Base-by-base conservation (phyloP, 75 land plant species). In the Chamaecyparis obtusa region DNA sequence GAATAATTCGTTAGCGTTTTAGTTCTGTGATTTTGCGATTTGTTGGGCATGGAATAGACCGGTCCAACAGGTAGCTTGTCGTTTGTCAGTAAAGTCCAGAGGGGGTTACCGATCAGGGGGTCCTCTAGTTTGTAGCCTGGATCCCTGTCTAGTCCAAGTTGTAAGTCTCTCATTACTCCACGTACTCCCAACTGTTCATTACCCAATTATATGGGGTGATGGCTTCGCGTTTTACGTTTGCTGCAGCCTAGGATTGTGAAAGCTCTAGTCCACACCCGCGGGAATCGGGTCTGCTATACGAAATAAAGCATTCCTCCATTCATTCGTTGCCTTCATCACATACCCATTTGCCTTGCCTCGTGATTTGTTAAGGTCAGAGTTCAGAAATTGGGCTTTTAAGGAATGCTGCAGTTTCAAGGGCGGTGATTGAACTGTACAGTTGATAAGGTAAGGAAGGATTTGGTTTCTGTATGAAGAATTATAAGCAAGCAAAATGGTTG, bases 121-220 rank as follows among this genome's bases (percentile, higher is more conserved):
- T 19, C 19, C 64, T 19, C 24, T 19, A 21, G 64, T 19, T 57
- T 57, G 5, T 57, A 21, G 24, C 0, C 24, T 21, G 24, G 64
- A 57, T 21, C 64, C 64, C 3, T 57, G 16, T 57, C 24, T 57
- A 57, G 64, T 57, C 64, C 64, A 57, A 19, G 5, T 19, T 57
- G 64, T 57, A 57, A 21, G 64, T 57, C 64, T 57, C 5, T 57
- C 5, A 85, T 30, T 46, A 54, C 3, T 27, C 27, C 46, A 49
- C 87, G 43, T 37, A 87, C 86, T 19, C 81, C 83, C 0, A 1
- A 39, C 44, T n/a, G 77, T 54, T 84, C 32, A 57, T 0, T 33
- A 46, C 89, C 30, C 72, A 72, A 87, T 43, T 67, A 19, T 88
- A 87, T 24, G n/a, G 71, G 32, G 85, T 84, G 46, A 87, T 57